Evolutionary conservation across 164 flowering plant genomes (phyloP).

Genomic region (Litsea cubeba): DNA sequence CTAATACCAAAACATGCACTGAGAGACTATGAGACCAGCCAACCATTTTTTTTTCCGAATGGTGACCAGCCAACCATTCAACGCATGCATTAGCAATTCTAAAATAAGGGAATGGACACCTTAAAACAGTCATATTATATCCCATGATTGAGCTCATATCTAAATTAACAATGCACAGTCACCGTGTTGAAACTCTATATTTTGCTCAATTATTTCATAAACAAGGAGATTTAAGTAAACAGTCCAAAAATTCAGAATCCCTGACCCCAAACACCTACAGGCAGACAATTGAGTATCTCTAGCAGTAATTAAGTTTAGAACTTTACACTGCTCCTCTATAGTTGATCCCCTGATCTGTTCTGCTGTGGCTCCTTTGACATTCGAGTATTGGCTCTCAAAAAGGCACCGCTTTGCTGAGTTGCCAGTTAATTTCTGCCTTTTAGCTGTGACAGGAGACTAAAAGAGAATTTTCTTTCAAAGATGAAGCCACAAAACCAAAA

Average conservation of each 20-base stretch:
- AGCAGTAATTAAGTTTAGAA: not conserved
- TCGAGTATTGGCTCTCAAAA: not conserved
- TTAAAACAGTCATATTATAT: not conserved
- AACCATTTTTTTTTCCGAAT: not conserved
- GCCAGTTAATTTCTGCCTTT: not conserved
- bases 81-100: not conserved
- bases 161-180: not conserved
- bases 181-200: not conserved
- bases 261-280: not conserved
- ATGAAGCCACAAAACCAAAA: not conserved
- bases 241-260: not conserved
- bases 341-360: not conserved
- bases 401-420: slow-evolving; percentile 4
- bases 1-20: not conserved
- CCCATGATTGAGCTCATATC: not conserved
- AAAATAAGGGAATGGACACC: not conserved
- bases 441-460: slow-evolving; percentile 2
- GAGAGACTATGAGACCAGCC: not conserved
- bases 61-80: not conserved
- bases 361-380: not conserved
- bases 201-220: too few relatives aligned
- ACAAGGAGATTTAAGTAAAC: not conserved
- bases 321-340: not conserved
- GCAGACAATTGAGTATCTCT: not conserved
- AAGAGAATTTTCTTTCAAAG: not conserved